phyloP scores from a whole-genome alignment of 208 protist genomes.

The Dictyostelium gargantuum region DNA sequence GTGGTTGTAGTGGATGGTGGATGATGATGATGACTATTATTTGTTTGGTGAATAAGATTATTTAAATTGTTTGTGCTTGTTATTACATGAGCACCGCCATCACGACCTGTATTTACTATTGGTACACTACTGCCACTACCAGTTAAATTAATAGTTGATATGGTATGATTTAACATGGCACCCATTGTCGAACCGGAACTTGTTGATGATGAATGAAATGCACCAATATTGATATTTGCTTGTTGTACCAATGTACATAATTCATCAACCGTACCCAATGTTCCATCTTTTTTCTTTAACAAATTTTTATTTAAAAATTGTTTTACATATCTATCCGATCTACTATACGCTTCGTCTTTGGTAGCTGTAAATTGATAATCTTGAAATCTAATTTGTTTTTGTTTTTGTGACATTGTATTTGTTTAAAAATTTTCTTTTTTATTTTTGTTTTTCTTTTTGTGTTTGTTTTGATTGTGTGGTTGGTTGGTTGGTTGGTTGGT shows the following conservation, averaged over 20 bases:
- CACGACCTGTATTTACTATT: neutral
- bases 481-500: too few relatives aligned
- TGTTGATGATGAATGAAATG: neutral
- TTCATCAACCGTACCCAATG: neutral
- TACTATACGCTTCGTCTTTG: conserved; percentile 28
- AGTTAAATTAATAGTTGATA: conserved; percentile 5
- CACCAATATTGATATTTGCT: neutral
- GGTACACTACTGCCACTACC: neutral
- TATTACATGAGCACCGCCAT: neutral
- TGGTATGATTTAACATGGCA: neutral
- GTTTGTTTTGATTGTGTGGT: too few relatives aligned
- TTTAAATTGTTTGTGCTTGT: neutral
- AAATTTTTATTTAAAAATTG: conserved; percentile 33
- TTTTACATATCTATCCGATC: conserved; percentile 10
- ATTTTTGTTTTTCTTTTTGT: neutral
- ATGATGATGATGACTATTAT: neutral
- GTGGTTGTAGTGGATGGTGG: neutral
- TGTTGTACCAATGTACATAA: neutral
- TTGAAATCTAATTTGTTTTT: conserved; percentile 49
- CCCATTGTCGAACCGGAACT: neutral
- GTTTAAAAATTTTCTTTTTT: neutral
- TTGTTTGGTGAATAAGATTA: neutral
- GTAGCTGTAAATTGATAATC: conserved; percentile 52
- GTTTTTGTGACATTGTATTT: neutral
- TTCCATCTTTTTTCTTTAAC: conserved; percentile 55